Base-by-base conservation (phyloP, 768 basidiomycete genomes). In the Vararia minispora region DNA sequence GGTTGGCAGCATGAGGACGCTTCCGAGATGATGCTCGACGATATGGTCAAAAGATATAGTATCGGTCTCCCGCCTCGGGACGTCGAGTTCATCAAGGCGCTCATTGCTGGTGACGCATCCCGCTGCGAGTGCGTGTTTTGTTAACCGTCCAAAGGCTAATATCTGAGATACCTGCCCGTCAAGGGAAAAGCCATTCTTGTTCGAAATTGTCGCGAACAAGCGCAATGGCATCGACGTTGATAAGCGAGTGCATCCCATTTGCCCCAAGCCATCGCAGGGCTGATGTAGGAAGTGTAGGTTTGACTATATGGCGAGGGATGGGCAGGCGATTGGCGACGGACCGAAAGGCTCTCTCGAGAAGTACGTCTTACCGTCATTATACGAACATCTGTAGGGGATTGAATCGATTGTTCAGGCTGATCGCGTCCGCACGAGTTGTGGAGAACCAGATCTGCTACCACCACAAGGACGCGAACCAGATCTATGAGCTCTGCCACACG, bases 171-270 rank as follows among this genome's bases (percentile, higher is more conserved):
- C 13, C 17, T 16, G 18, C 6, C 1, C 61, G 12, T n/a, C n/a
- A n/a, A n/a, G n/a, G n/a, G 79, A 79, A 52, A 87, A 87, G 55
- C 56, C 60, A 1, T 89, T 83, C 48, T 57, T 90, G 2, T 90
- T 89, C 50, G 81, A 89, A 38, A 88, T 90, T 35, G 82, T 90
- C 3, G 78, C 85, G 0, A 90, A 90, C 58, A 71, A 71, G 54
- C 63, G 74, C 6, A 89, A 88, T 43, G 87, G 87, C 0, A 63
- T 90, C 4, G 87, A 90, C 49, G 86, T 90, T 4, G 86, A 90
- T 65, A 88, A 88, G 84, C 83, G 41, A 43, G 64, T 50, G 3
- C 18, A 4, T 21, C 21, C 11, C 7, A 29, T 16, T 4, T 17
- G 10, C 17, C 8, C n/a, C n/a, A n/a, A n/a, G n/a, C n/a, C n/a